Conservation (phyloP, 2,329 filamentous ascomycete genomes). For the Didymella sp. region DNA sequence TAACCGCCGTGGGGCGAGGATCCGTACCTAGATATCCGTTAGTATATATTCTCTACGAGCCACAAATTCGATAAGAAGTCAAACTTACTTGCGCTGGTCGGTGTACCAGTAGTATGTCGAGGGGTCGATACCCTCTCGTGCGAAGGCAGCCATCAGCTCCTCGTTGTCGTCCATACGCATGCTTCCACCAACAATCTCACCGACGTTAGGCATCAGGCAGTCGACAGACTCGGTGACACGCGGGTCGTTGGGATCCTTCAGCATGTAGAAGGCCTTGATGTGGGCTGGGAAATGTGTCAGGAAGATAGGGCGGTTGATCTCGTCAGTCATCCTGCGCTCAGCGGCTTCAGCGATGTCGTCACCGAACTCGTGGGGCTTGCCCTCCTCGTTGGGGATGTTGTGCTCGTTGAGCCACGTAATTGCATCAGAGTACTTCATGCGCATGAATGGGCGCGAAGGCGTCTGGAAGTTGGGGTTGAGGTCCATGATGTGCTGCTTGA, state of each 20-base stretch:
- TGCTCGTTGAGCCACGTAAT: conserved; percentile 93
- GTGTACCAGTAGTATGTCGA: conserved; percentile 98
- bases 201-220: conserved; percentile 86
- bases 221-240: conserved; percentile 95
- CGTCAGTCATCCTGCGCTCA: conserved; percentile 95
- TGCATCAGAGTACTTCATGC: conserved; percentile 93
- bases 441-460: conserved; percentile 84
- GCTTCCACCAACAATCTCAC: conserved; percentile 93
- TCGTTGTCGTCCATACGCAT: conserved; percentile 96
- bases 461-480: conserved; percentile 90
- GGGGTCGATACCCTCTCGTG: conserved; percentile 83
- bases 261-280: conserved; percentile 99
- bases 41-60: conserved; percentile 14
- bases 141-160: conserved; percentile 82
- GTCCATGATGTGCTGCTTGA: conserved; percentile 75
- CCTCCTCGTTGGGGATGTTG: conserved; percentile 92
- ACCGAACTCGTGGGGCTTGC: conserved; percentile 86
- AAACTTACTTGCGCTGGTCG: conserved; percentile 87
- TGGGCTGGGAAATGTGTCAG: conserved; percentile 95
- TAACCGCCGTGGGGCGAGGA: conserved; percentile 92
- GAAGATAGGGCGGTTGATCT: conserved; percentile 94
- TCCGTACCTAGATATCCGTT: conserved; percentile 70
- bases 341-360: conserved; percentile 98
- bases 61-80: background rate
- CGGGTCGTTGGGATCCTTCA: conserved; percentile 77